Percentiles rank a stretch among this genome's conserved stretches.
These are phyloP conservation scores for Eleusine coracana DNA, from an alignment of 176 grass and related monocot genomes.

Conservation along the genomic window DNA sequence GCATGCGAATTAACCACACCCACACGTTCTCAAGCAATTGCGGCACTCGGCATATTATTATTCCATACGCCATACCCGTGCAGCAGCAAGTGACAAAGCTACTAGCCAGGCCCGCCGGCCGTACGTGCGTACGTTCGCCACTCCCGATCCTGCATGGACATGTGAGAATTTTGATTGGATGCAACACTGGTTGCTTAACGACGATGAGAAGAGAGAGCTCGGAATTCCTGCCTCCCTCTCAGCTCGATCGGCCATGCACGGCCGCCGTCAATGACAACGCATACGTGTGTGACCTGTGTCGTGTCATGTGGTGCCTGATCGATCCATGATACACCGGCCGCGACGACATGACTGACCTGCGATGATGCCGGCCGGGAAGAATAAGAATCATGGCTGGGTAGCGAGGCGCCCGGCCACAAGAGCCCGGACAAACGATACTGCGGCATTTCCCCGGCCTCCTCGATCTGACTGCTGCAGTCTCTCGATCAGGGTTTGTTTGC, in stretches of 20 bases:
- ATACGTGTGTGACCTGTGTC: not conserved
- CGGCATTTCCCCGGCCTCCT: too few species aligned
- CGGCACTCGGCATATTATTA: too few species aligned
- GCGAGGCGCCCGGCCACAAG: constrained; percentile 4
- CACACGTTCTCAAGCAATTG: too few species aligned
- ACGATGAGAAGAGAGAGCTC: not conserved
- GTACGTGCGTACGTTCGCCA: not conserved
- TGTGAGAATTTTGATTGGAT: not conserved
- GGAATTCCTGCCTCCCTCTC: not conserved
- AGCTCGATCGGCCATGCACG: not conserved
- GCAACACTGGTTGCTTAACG: not conserved
- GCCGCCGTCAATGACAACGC: not conserved
- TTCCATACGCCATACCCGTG: too few species aligned
- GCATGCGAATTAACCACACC: too few species aligned
- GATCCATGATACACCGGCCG: not conserved
- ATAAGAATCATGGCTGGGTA: constrained; percentile 12
- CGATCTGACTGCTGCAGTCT: too few species aligned
- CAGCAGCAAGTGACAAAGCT: not conserved
- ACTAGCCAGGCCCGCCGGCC: not conserved
- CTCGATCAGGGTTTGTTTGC: too few species aligned
- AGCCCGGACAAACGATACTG: constrained; percentile 24
- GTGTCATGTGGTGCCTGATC: not conserved
- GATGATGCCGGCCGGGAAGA: not conserved
- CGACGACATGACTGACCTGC: not conserved
- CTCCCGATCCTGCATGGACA: not conserved